A percentile compares a stretch with the other conserved stretches of the same genome.
Evolutionary conservation across 768 basidiomycete species (phyloP).

Genomic region (Boletales sp.): DNA sequence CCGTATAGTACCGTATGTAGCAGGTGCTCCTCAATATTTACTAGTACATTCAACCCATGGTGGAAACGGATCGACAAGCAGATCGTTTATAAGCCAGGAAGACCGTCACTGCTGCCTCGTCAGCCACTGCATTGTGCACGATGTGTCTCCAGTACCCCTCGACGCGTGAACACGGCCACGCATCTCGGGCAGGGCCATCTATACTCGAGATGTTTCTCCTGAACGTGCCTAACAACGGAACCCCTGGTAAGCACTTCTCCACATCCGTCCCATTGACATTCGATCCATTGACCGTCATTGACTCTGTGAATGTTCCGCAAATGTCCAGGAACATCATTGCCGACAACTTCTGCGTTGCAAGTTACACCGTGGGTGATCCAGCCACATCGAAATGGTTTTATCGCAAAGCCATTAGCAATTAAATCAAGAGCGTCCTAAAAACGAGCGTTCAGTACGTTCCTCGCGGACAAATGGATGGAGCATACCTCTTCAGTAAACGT

Average conservation of each 20-base stretch:
- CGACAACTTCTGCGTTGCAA: slow-evolving; percentile 9
- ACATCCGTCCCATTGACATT: slow-evolving; percentile 19
- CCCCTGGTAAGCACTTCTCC: slow-evolving; percentile 11
- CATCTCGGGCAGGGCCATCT: slow-evolving; percentile 24
- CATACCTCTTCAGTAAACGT: slow-evolving; percentile 15
- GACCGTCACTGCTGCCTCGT: not conserved
- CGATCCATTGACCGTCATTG: not conserved
- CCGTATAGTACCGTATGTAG: not conserved
- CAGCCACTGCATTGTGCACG: slow-evolving; percentile 5
- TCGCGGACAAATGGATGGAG: not conserved
- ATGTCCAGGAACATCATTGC: slow-evolving; percentile 15
- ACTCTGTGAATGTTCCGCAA: slow-evolving; percentile 11
- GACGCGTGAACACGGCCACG: slow-evolving; percentile 14
- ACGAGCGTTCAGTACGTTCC: not conserved
- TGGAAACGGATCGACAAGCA: not conserved
- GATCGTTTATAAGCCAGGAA: slow-evolving; percentile 2
- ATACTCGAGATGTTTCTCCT: slow-evolving; percentile 21
- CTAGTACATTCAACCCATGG: not conserved
- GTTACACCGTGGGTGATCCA: slow-evolving; percentile 10
- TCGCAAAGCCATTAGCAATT: not conserved
- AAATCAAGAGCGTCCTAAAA: slow-evolving; percentile 11
- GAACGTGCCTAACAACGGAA: slow-evolving; percentile 19
- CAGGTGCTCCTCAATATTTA: too few relatives aligned
- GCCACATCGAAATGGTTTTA: slow-evolving; percentile 3
- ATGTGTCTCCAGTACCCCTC: slow-evolving; percentile 16